These are phyloP conservation scores for Stereum hirsutum DNA, from an alignment of 1,284 basidiomycete species.

Conservation along the genomic window DNA sequence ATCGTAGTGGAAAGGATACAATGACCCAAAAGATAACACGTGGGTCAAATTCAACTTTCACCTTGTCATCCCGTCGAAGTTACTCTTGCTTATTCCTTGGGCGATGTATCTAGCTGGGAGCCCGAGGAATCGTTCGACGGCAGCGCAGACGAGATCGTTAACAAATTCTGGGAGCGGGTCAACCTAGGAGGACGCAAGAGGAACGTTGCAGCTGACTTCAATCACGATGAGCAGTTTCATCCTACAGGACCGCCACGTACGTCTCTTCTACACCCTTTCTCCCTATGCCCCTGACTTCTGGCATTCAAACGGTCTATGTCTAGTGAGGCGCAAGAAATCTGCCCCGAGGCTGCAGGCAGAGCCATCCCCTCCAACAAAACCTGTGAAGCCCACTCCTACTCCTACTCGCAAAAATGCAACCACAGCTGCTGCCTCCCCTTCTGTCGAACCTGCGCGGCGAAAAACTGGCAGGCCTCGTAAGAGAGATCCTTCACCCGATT, in stretches of 20 bases:
- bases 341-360: neutral
- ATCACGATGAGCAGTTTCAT: conserved; percentile 42
- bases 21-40: conserved; percentile 53
- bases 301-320: no score
- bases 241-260: conserved; percentile 50
- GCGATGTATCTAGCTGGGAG: conserved; percentile 47
- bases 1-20: conserved; percentile 63
- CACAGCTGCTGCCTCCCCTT: no score
- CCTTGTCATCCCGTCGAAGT: neutral
- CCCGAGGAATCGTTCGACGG: conserved; percentile 47
- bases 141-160: conserved; percentile 47
- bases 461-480: no score
- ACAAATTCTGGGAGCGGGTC: conserved; percentile 51
- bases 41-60: conserved; percentile 25
- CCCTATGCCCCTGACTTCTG: no score
- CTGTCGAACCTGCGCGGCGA: no score
- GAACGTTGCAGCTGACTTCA: conserved; percentile 38
- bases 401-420: no score
- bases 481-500: no score
- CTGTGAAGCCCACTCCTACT: no score
- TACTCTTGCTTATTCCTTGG: neutral
- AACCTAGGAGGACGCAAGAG: conserved; percentile 41
- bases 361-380: neutral
- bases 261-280: conserved; percentile 8
- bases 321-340: conserved; percentile 2